Base-by-base conservation (phyloP, 1,284 basidiomycete species). In the Boletus putidus region DNA sequence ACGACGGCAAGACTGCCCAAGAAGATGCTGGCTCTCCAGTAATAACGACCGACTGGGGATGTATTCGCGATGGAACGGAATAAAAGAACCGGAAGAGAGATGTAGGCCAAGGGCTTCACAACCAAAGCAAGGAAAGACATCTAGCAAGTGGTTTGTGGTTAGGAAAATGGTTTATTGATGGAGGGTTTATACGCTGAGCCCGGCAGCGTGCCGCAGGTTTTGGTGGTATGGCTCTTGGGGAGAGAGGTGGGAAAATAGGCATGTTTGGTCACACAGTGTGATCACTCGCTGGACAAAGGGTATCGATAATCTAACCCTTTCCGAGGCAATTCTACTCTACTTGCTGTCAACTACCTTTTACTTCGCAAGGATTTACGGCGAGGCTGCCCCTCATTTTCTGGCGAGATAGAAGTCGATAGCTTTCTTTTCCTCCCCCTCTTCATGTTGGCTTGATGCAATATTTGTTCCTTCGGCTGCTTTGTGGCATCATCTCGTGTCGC, bases 1-100 rank as follows among this genome's bases (percentile, higher is more conserved):
- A 88, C 85, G 31, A 89, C 78, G 21, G 86, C 86, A 49, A 98
- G 72, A 2, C 88, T 86, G 12, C 86, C 84, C 49, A 94, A 74
- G 74, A 94, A 98, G 52, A 93, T 68, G 14, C 82, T 80, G 44
- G 89, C 73, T 60, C 90, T 86, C 68, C 89, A 82, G 76, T 92
- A 94, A 73, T 91, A 92, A 57, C 84, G 80, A 42, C 79, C 82
- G 52, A 79, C 65, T 20, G 85, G 81, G 2, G 84, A 85, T 9
- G 77, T 69, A 37, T 80, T 76, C 11, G 86, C 79, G 58, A 88
- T 75, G 48, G 82, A 80, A 55, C 83, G 83, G 42, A 88, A 76
- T 53, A 88, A 70, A 65, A 89, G 77, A 62, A 84, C 69, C 3
- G 89, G 89, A 42, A 91, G 77, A 31, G 89, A 89, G 61, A 90